Conservation (phyloP, 2,329 filamentous ascomycete genomes). For the Fusarium kyushuense region DNA sequence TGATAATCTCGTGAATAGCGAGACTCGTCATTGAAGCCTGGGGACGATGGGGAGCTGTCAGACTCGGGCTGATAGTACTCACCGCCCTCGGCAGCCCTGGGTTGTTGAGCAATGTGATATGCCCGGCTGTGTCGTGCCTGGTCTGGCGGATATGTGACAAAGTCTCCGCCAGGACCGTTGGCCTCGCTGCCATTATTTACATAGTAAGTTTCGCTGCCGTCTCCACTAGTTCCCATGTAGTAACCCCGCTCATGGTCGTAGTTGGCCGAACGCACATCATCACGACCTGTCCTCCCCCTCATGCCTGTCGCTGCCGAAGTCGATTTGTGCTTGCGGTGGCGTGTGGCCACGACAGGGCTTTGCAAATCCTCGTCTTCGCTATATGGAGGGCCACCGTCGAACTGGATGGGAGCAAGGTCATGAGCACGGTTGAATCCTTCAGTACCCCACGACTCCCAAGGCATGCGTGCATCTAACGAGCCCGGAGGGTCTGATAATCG, state of each 20-base stretch:
- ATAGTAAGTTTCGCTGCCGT: conserved; percentile 81
- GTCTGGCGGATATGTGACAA: conserved; percentile 80
- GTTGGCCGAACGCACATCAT: conserved; percentile 61
- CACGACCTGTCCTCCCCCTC: conserved; percentile 60
- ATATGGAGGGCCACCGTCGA: conserved; percentile 90
- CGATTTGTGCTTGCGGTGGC: conserved; percentile 88
- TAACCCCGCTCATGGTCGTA: conserved; percentile 74
- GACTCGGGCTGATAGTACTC: conserved; percentile 66
- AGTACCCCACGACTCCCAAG: conserved; percentile 68
- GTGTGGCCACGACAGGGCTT: conserved; percentile 86
- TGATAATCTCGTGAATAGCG: conserved; percentile 93
- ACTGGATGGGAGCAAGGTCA: conserved; percentile 84
- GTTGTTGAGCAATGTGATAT: conserved; percentile 58
- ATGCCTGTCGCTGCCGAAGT: conserved; percentile 63
- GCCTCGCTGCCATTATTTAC: conserved; percentile 76
- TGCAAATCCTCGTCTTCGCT: conserved; percentile 96
- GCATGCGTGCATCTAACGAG: conserved; percentile 77
- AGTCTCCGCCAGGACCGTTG: conserved; percentile 82
- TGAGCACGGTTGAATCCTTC: conserved; percentile 70
- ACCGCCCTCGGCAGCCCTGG: conserved; percentile 62
- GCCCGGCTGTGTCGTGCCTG: conserved; percentile 69
- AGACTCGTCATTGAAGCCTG: conserved; percentile 71
- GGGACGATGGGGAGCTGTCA: conserved; percentile 70
- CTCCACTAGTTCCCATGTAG: conserved; percentile 73
- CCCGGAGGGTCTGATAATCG: conserved; percentile 85